Conservation (phyloP, 2,329 filamentous ascomycete species). For the Arachnomyces sp. region DNA sequence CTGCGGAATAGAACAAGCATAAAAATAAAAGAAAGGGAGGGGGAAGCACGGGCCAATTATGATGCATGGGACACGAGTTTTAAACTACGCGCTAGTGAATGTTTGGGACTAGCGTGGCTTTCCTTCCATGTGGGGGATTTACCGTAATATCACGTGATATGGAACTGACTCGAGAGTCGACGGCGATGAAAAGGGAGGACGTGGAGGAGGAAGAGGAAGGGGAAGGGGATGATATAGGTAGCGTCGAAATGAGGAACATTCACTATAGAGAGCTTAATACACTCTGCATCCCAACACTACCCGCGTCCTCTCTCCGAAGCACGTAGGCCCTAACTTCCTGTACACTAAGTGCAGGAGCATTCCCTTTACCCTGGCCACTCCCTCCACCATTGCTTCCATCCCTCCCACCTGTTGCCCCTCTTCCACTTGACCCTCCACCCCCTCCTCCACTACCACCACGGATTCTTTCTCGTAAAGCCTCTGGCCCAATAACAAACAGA, state of each 20-base stretch:
- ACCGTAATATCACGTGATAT: too few species aligned
- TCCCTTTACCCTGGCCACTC: constrained; percentile 49
- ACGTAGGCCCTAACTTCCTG: constrained; percentile 69
- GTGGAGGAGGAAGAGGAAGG: too few species aligned
- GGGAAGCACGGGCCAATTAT: too few species aligned
- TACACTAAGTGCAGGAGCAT: constrained; percentile 33
- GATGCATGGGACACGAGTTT: too few species aligned
- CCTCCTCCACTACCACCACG: constrained; percentile 43
- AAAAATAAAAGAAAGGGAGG: too few species aligned
- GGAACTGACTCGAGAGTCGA: too few species aligned
- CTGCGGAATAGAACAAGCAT: too few species aligned
- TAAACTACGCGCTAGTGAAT: too few species aligned
- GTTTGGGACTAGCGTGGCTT: too few species aligned
- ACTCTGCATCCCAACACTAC: constrained; percentile 71
- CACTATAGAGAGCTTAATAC: constrained; percentile 59
- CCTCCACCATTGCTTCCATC: constrained; percentile 16
- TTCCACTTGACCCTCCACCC: constrained; percentile 33
- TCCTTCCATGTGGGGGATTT: too few species aligned
- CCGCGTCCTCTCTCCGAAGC: constrained; percentile 72
- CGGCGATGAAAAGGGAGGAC: too few species aligned
- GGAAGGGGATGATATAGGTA: too few species aligned
- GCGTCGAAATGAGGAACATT: background rate
- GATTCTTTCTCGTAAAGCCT: constrained; percentile 64
- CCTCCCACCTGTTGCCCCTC: constrained; percentile 37
- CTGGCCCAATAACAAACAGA: constrained; percentile 84